A percentile compares a stretch with the other conserved stretches of the same genome.
phyloP scores from a whole-genome alignment of 345 rosid species.

The Theobroma cacao region DNA sequence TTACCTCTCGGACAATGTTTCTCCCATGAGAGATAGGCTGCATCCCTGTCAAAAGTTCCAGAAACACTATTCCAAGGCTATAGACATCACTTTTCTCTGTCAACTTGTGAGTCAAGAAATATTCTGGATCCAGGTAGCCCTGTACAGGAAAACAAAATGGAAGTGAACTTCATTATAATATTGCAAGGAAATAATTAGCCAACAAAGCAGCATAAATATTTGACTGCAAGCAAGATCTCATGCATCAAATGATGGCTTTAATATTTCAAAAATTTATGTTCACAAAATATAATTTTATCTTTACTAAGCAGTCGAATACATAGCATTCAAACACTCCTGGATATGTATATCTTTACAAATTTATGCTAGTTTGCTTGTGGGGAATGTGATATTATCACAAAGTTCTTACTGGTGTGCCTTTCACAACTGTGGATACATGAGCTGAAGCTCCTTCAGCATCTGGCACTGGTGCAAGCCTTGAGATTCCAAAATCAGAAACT shows the following conservation, averaged over 20 bases:
- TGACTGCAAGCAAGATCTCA: neutral
- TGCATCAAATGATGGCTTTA: neutral
- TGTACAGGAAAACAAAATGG: slow-evolving; percentile 9
- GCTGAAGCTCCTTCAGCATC: slow-evolving; percentile 30
- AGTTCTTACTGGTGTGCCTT: slow-evolving; percentile 45
- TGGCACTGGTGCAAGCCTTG: slow-evolving; percentile 40
- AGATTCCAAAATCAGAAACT: slow-evolving; percentile 59
- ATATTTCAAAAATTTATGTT: no score
- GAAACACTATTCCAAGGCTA: slow-evolving; percentile 51
- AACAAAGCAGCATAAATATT: neutral
- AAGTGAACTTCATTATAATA: neutral
- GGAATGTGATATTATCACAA: neutral
- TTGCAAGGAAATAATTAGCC: neutral
- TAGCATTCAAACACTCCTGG: no score
- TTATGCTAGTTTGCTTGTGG: neutral
- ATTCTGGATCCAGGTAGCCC: slow-evolving; percentile 60
- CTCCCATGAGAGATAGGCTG: slow-evolving; percentile 42
- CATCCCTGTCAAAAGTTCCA: slow-evolving; percentile 54
- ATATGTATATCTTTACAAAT: no score
- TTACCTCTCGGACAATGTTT: slow-evolving; percentile 51
- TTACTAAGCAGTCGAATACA: no score
- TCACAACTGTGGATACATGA: slow-evolving; percentile 45
- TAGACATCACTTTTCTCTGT: slow-evolving; percentile 55
- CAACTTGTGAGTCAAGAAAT: slow-evolving; percentile 40
- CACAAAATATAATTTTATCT: no score